phyloP scores from a whole-genome alignment of 2,329 filamentous ascomycete genomes.

The Penicillium sp. region DNA sequence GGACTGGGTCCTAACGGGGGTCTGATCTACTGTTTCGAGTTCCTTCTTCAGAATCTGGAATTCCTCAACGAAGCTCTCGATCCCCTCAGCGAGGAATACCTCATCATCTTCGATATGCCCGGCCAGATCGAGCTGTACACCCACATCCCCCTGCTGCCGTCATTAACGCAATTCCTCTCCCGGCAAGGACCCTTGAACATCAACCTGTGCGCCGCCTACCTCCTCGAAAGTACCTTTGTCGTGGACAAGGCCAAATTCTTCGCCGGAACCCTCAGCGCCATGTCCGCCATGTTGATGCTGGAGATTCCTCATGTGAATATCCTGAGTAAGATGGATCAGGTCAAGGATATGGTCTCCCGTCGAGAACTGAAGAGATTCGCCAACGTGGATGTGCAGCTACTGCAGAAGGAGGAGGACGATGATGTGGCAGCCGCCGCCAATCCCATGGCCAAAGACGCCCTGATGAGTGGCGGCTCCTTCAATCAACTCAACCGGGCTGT shows the following conservation, averaged over 20 bases:
- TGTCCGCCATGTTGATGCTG: slow-evolving; percentile 99
- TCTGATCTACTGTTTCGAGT: slow-evolving; percentile 94
- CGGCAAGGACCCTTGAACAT: slow-evolving; percentile 77
- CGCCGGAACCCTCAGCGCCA: slow-evolving; percentile 86
- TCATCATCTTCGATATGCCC: slow-evolving; percentile 98
- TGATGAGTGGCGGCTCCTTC: slow-evolving; percentile 80
- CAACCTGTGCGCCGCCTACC: slow-evolving; percentile 85
- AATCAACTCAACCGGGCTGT: slow-evolving; percentile 80
- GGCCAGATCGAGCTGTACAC: slow-evolving; percentile 99
- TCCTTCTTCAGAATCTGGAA: slow-evolving; percentile 88
- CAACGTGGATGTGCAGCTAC: slow-evolving; percentile 72
- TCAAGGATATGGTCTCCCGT: slow-evolving; percentile 81
- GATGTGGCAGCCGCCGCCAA: slow-evolving; percentile 53
- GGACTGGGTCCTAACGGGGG: slow-evolving; percentile 85
- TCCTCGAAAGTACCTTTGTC: slow-evolving; percentile 92
- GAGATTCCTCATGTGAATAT: slow-evolving; percentile 96
- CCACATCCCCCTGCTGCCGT: slow-evolving; percentile 85
- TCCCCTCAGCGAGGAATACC: slow-evolving; percentile 82
- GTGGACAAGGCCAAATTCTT: slow-evolving; percentile 97
- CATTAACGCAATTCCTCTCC: slow-evolving; percentile 73
- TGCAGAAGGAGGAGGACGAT: slow-evolving; percentile 61
- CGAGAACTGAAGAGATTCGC: slow-evolving; percentile 85
- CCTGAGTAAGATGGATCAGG: slow-evolving; percentile 93
- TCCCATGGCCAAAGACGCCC: slow-evolving; percentile 58
- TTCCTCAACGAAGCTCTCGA: slow-evolving; percentile 83